Base-by-base conservation (phyloP, 129 eudicot genomes). In the Escallonia rubra region DNA sequence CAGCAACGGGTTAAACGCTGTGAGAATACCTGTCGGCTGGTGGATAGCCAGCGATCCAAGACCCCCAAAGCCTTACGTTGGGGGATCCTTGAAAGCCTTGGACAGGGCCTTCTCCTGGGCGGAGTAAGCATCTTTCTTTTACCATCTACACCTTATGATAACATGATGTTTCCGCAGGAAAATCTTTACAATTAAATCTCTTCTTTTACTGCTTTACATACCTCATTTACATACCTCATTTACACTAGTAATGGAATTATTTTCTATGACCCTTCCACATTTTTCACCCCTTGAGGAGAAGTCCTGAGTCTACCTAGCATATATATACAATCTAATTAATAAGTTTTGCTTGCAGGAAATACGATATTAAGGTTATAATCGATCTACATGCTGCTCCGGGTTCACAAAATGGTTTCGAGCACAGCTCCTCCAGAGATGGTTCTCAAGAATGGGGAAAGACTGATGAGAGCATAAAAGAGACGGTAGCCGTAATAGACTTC, bases 1-100 rank as follows among this genome's bases (percentile, higher is more conserved):
- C 0, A 15, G 57, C 1, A 85, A 81, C 23, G 87, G 96, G 57
- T 59, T 88, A 57, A 85, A 88, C 57, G 78, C 87, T 0, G 89
- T 88, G 48, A 86, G 96, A 74, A 82, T 90, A 62, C 96, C 96
- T 1, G 87, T 90, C 7, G 96, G 94, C 5, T 90, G 96, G 96
- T 90, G 96, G 96, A 86, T 86, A 9, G 85, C 91, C 1, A 79
- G 81, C 45, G 97, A 80, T 70, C 97, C 89, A 3, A 54, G 67
- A 3, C 97, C 97, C 0, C 91, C 95, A 0, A 75, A 80, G 59
- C 97, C 97, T 45, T 86, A 61, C 39, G 89, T 90, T 7, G 85
- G 85, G 34, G 71, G 97, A 50, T 86, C 97, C 15, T 86, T 86
- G 75, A 50, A 79, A 41, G 83, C 82, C 48, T 76, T 90, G 15